phyloP scores from a whole-genome alignment of 2,329 filamentous ascomycete species.

The Microascus cirrosus region DNA sequence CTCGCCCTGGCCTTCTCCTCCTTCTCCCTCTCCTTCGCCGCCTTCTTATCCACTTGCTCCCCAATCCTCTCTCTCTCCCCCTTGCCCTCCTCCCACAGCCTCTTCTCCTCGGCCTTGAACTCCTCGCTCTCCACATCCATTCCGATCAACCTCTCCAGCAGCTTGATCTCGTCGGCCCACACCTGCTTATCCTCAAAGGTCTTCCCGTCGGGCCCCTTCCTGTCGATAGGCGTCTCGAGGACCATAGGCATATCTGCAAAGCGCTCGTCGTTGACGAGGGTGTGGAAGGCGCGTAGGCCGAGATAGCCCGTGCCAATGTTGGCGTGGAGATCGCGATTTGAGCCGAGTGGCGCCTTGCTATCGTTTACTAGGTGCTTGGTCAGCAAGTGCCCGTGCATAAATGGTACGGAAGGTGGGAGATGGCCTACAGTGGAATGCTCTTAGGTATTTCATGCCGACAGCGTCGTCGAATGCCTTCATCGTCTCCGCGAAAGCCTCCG shows the following conservation, averaged over 20 bases:
- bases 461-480: slow-evolving; percentile 65
- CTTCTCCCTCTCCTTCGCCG: slow-evolving; percentile 21
- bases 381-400: slow-evolving; percentile 2
- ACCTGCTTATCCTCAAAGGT: slow-evolving; percentile 66
- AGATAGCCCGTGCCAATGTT: slow-evolving; percentile 95
- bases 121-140: slow-evolving; percentile 68
- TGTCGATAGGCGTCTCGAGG: slow-evolving; percentile 88
- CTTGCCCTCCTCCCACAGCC: slow-evolving; percentile 56
- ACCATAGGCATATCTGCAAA: slow-evolving; percentile 81
- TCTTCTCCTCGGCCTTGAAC: slow-evolving; percentile 54
- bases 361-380: slow-evolving; percentile 59
- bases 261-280: slow-evolving; percentile 69
- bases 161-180: slow-evolving; percentile 91
- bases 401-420: neutral
- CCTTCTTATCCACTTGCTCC: slow-evolving; percentile 69
- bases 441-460: slow-evolving; percentile 70
- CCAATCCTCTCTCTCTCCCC: slow-evolving; percentile 64
- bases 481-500: slow-evolving; percentile 60
- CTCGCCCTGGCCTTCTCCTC: slow-evolving; percentile 18
- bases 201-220: slow-evolving; percentile 53
- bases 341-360: slow-evolving; percentile 78
- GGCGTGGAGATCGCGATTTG: slow-evolving; percentile 80
- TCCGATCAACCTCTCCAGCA: slow-evolving; percentile 78
- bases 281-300: slow-evolving; percentile 82
- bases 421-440: slow-evolving; percentile 57